These are phyloP conservation scores for Penicillium coffeae DNA, from an alignment of 495 filamentous ascomycete species.

Conservation along the genomic window DNA sequence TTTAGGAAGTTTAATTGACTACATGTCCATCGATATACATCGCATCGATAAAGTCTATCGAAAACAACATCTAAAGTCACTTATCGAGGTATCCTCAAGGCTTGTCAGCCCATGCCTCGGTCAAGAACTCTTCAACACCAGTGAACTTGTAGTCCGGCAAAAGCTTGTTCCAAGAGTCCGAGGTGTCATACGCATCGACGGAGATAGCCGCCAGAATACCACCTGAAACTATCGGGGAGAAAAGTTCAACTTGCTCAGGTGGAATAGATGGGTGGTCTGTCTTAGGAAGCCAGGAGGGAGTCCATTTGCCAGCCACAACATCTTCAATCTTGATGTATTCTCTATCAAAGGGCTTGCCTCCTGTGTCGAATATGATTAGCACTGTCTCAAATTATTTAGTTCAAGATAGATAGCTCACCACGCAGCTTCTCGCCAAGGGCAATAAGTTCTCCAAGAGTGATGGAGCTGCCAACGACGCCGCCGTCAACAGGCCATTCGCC, in stretches of 20 bases:
- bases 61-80: too few species aligned
- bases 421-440: conserved; percentile 46
- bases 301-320: conserved; percentile 40
- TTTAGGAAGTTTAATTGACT: too few species aligned
- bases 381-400: not conserved
- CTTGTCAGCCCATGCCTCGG: conserved; percentile 43
- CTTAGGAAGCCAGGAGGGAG: conserved; percentile 40
- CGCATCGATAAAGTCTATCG: too few species aligned
- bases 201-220: conserved; percentile 40
- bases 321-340: conserved; percentile 44
- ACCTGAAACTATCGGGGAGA: conserved; percentile 28
- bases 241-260: conserved; percentile 29
- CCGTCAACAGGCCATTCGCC: conserved; percentile 54
- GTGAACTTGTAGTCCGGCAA: conserved; percentile 52
- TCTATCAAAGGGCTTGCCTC: conserved; percentile 36
- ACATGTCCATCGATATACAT: too few species aligned
- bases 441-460: conserved; percentile 42
- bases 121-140: conserved; percentile 43
- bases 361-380: conserved; percentile 1
- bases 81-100: too few species aligned
- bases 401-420: conserved; percentile 30
- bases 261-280: conserved; percentile 42
- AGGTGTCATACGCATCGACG: conserved; percentile 37
- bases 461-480: conserved; percentile 46
- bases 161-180: conserved; percentile 51